Evolutionary conservation across 2,329 filamentous ascomycete species (phyloP), one percentile per base, ranked within the genome.

Genomic region (Chalara sp.): DNA sequence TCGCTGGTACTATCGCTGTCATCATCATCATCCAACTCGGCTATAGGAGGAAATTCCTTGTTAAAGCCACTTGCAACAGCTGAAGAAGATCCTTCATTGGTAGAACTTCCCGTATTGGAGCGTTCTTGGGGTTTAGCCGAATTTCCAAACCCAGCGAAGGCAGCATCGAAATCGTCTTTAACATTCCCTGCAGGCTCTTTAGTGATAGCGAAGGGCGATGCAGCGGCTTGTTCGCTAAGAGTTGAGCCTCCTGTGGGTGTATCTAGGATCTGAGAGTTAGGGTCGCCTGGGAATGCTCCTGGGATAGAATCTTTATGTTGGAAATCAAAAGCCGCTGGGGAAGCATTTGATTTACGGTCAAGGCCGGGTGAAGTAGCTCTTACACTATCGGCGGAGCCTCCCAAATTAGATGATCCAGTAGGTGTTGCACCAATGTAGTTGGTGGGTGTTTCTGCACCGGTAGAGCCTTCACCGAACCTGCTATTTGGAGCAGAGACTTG

Each of bases 1-100:
- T 89, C 87, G 53, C 81, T 87, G 49, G 83, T 85, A 32, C 84
- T 86, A 52, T 95, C 89, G 32, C 87, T 91, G 21, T 45, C 43
- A 29, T 92, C 88, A 51, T 91, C 86, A 32, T 82, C 78, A 55
- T 87, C 86, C 52, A 96, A 71, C 65, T 92, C 89, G n/a, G 86
- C 84, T 53, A 97, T 96, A 1, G 92, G 93, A 32, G 93, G 93
- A 64, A 97, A 97, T 65, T 97, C 93, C 28, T 81, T 77, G 63
- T 83, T 78, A 61, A 88, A 86, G 41, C 67, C 71, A 49, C 69
- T 73, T 3, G 77, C 66, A 21, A 72, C 72, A 2, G 70, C 63
- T 54, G 76, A 76, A 37, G 67, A 64, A n/a, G 67, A 63, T 11
- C 73, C 72, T 13, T 69, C 60, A 30, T 61, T 58, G 41, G 65